Evolutionary conservation across 768 basidiomycete genomes (phyloP), one percentile per base, ranked within the genome.

Genomic region (Lactarius trivialis): DNA sequence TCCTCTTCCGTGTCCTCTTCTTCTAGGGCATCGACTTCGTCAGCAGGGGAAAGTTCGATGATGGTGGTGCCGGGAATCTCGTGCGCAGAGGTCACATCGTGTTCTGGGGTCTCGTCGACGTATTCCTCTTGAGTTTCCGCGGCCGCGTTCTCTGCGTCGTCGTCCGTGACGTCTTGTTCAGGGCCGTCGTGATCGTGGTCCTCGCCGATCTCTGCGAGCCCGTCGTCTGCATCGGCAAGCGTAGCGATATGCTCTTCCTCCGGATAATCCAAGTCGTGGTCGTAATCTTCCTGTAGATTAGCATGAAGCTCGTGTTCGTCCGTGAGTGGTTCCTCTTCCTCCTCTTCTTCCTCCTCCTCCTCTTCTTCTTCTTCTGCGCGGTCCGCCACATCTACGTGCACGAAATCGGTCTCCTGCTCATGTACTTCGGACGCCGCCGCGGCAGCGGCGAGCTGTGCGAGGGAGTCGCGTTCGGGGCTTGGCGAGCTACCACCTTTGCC

Each of bases 401-500:
- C 63, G 21, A 60, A 64, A 39, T 60, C 63, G 24, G 54, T 9
- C 37, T 64, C 58, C 32, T 57, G 32, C n/a, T 60, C 58, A 21
- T 50, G 58, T 7, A 37, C 28, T 24, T 50, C 63, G 24, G 54
- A 21, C n/a, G 63, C 34, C 11, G 32, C 9, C 4, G n/a, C 21
- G 8, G 9, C 43, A 4, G n/a, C 21, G 4, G 43, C 7, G 37
- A 7, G 17, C 1, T 55, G 54, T 14, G 9, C 32, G 21, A 24
- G 41, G 4, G 63, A 24, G 3, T 36, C 63, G 32, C 58, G 58
- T 49, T 64, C 63, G 36, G 63, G 58, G n/a, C 58, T 60, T 9
- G 62, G 58, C 24, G 62, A 63, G 32, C n/a, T 26, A 17, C 68
- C 70, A 37, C 62, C 56, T 57, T 68, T 71, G 50, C 74, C 70